These are phyloP conservation scores for Lupinus albus DNA, from an alignment of 306 rosid species.

Conservation along the genomic window DNA sequence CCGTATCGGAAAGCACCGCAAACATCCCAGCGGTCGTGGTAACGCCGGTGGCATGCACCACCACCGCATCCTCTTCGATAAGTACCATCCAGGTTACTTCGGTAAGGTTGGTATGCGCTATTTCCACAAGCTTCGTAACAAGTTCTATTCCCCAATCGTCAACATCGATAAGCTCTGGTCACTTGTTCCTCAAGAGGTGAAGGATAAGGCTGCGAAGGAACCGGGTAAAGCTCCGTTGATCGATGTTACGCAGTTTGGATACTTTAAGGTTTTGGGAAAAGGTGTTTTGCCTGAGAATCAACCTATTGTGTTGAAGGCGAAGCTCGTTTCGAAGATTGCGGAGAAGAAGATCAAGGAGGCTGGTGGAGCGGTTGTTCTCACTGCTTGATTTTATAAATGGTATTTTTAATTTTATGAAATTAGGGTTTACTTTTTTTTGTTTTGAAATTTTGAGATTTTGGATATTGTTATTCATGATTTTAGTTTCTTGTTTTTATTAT, in stretches of 20 bases:
- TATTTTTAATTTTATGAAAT: neutral
- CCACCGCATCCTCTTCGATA: slow-evolving; percentile 82
- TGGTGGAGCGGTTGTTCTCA: slow-evolving; percentile 76
- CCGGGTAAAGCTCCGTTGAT: slow-evolving; percentile 51
- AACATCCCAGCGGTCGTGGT: slow-evolving; percentile 80
- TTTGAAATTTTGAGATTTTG: slow-evolving; percentile 3
- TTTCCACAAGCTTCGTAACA: slow-evolving; percentile 75
- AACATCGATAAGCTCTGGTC: slow-evolving; percentile 86
- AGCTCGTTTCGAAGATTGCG: slow-evolving; percentile 68
- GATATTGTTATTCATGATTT: neutral
- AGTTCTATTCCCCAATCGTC: slow-evolving; percentile 67
- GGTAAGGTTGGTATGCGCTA: slow-evolving; percentile 83
- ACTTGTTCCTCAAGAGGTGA: slow-evolving; percentile 58
- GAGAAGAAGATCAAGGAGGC: slow-evolving; percentile 84
- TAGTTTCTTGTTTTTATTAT: neutral
- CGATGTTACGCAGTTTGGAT: slow-evolving; percentile 70
- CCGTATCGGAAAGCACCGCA: slow-evolving; percentile 73
- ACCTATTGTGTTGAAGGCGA: slow-evolving; percentile 72
- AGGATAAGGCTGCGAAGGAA: slow-evolving; percentile 61
- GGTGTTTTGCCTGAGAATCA: slow-evolving; percentile 65
- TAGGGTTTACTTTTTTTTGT: neutral
- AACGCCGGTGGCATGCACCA: slow-evolving; percentile 91
- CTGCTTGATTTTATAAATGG: slow-evolving; percentile 53
- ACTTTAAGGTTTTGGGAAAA: slow-evolving; percentile 77
- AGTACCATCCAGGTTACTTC: slow-evolving; percentile 80